These are phyloP conservation scores for Nothophoma quercina DNA, from an alignment of 2,329 filamentous ascomycete genomes.

Conservation along the genomic window DNA sequence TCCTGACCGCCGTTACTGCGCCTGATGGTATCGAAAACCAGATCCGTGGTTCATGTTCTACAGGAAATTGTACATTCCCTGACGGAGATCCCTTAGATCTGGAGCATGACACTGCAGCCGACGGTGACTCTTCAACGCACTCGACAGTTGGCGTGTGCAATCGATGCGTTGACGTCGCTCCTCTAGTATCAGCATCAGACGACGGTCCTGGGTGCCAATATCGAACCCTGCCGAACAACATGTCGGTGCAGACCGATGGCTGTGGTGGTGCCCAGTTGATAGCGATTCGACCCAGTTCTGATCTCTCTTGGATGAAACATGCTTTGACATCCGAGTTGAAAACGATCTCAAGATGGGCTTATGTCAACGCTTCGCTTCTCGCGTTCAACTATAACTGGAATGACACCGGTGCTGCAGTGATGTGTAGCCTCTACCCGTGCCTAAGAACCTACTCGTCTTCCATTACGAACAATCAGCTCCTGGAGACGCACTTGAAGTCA, in stretches of 20 bases:
- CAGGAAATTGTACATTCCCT: conserved; percentile 3
- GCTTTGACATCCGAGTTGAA: not conserved
- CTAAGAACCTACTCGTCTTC: not conserved
- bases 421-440: conserved; percentile 7
- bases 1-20: not conserved
- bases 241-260: too few species aligned
- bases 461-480: not conserved
- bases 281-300: too few species aligned
- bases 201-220: too few species aligned
- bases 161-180: not conserved
- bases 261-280: too few species aligned
- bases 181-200: not conserved
- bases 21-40: not conserved
- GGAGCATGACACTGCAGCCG: too few species aligned
- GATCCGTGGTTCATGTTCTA: not conserved
- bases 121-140: not conserved
- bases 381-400: not conserved
- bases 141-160: conserved; percentile 2
- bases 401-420: not conserved
- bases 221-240: too few species aligned
- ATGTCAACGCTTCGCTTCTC: not conserved
- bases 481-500: not conserved
- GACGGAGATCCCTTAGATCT: not conserved
- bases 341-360: not conserved
- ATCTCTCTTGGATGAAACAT: not conserved